Evolutionary conservation across 202 grass and related monocot genomes (phyloP).

Genomic region (Eragrostis tef): DNA sequence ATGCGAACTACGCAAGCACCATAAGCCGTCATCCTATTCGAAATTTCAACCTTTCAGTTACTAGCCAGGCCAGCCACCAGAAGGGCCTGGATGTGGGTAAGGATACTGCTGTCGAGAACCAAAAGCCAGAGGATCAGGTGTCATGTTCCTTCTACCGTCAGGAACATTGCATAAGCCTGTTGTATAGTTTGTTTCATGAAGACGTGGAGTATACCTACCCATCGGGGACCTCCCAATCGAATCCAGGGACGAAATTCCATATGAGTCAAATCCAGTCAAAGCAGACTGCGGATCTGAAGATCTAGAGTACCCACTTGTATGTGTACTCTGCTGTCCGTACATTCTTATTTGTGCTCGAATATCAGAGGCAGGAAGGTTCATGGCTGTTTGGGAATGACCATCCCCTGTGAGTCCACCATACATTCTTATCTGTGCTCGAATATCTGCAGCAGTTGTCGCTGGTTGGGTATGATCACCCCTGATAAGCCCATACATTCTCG

Average conservation of each 20-base stretch:
- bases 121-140: conserved; percentile 35
- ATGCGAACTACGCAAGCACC: background rate
- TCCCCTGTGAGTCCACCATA: conserved; percentile 36
- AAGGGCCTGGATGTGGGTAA: conserved; percentile 41
- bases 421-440: conserved; percentile 43
- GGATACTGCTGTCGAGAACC: conserved; percentile 32
- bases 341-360: conserved; percentile 42
- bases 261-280: conserved; percentile 16
- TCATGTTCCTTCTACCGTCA: conserved; percentile 38
- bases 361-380: conserved; percentile 9
- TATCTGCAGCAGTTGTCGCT: background rate
- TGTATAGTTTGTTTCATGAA: conserved; percentile 57
- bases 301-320: conserved; percentile 1
- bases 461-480: conserved; percentile 6
- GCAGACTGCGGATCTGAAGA: conserved; percentile 25
- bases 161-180: conserved; percentile 40
- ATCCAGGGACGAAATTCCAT: conserved; percentile 46
- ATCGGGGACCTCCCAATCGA: conserved; percentile 32
- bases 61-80: conserved; percentile 48
- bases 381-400: conserved; percentile 2
- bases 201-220: conserved; percentile 45
- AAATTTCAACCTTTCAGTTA: background rate
- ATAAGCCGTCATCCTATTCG: background rate
- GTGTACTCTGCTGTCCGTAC: conserved; percentile 26
- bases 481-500: conserved; percentile 2